phyloP scores from a whole-genome alignment of 2,329 filamentous ascomycete genomes.

The Basipetospora chlamydospora region DNA sequence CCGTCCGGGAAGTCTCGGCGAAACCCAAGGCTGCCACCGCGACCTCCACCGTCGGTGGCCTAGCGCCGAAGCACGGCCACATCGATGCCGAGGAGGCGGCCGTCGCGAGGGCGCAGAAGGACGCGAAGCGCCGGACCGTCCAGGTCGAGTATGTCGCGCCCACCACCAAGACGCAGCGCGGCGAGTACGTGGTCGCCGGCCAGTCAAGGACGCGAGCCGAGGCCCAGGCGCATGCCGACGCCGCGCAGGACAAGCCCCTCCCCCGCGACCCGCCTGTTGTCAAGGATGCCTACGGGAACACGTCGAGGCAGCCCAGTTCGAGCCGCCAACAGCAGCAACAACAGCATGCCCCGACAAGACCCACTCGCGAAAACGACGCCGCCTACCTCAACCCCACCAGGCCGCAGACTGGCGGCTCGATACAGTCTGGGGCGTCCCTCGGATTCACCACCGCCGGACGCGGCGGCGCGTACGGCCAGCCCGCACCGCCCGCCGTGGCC shows the following conservation, averaged over 20 bases:
- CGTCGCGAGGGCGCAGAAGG: slow-evolving; percentile 53
- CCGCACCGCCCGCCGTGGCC: slow-evolving; percentile 72
- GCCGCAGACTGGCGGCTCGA: slow-evolving; percentile 70
- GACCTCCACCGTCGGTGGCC: slow-evolving; percentile 41
- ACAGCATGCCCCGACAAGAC: background rate
- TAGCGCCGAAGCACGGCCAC: slow-evolving; percentile 60
- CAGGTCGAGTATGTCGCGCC: slow-evolving; percentile 97
- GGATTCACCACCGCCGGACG: slow-evolving; percentile 41
- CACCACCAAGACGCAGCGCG: slow-evolving; percentile 69
- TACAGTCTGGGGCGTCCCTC: slow-evolving; percentile 54
- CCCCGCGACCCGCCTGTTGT: slow-evolving; percentile 39
- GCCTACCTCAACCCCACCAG: slow-evolving; percentile 19
- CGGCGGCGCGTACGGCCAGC: slow-evolving; percentile 70
- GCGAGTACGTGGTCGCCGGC: slow-evolving; percentile 19
- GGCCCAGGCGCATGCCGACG: slow-evolving; percentile 25
- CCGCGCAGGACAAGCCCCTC: slow-evolving; percentile 42
- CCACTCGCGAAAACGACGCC: slow-evolving; percentile 10
- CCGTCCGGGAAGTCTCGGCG: slow-evolving; percentile 73
- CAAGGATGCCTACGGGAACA: slow-evolving; percentile 26
- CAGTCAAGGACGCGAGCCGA: slow-evolving; percentile 13
- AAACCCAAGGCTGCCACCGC: slow-evolving; percentile 45
- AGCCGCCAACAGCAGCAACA: slow-evolving; percentile 23
- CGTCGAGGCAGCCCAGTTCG: slow-evolving; percentile 28
- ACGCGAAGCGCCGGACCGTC: slow-evolving; percentile 84
- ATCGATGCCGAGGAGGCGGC: slow-evolving; percentile 45